Conservation (phyloP, 345 rosid genomes). For the Crucihimalaya himalaica region DNA sequence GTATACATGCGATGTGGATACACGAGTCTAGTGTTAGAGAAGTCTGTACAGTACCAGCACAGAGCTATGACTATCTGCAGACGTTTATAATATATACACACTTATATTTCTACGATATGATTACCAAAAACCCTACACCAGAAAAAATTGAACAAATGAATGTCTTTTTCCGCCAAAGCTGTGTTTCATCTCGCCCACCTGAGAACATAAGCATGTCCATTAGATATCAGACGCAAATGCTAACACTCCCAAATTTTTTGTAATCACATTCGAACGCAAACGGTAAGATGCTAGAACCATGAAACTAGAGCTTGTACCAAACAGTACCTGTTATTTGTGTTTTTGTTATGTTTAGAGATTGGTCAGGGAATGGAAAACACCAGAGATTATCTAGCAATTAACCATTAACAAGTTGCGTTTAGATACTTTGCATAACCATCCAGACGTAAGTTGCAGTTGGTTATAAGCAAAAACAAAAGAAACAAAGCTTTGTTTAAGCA, state of each 20-base stretch:
- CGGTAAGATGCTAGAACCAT: background rate
- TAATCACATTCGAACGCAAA: background rate
- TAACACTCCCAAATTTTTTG: background rate
- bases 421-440: background rate
- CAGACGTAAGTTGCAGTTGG: background rate
- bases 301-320: background rate
- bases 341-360: background rate
- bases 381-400: background rate
- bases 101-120: constrained; percentile 24
- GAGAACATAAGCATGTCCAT: constrained; percentile 12
- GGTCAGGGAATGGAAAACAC: background rate
- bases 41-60: constrained; percentile 20
- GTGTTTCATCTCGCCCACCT: constrained; percentile 24
- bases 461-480: background rate
- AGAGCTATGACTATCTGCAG: constrained; percentile 19
- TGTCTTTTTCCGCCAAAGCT: background rate
- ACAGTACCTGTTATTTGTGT: background rate
- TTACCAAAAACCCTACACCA: constrained; percentile 31
- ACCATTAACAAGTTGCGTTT: background rate
- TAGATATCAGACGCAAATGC: background rate
- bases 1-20: constrained; percentile 23
- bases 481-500: background rate
- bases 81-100: constrained; percentile 21
- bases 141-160: constrained; percentile 5
- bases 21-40: constrained; percentile 16